phyloP scores from a whole-genome alignment of 2,329 filamentous ascomycete genomes.

The Macroventuria anomochaeta region DNA sequence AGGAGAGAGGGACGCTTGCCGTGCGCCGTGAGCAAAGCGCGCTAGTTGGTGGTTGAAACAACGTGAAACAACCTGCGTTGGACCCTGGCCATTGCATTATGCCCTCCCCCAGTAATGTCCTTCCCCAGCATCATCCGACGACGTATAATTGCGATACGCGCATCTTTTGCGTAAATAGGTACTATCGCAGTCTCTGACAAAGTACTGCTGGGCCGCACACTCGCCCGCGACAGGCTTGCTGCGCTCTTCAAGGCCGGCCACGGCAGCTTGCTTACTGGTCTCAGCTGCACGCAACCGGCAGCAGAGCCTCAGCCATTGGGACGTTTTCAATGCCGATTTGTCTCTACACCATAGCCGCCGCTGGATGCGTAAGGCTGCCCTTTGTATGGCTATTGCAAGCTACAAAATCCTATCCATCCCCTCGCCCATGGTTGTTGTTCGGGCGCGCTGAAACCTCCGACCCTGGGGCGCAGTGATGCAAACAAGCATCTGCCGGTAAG shows the following conservation, averaged over 20 bases:
- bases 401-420: not conserved
- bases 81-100: slow-evolving; percentile 4
- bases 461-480: slow-evolving; percentile 6
- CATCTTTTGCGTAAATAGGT: not conserved
- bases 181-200: not conserved
- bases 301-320: slow-evolving; percentile 7
- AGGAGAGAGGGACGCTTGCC: slow-evolving; percentile 4
- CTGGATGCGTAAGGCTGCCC: slow-evolving; percentile 1
- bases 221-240: not conserved
- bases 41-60: slow-evolving; percentile 6
- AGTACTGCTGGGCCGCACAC: not conserved
- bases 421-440: not conserved
- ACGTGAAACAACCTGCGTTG: slow-evolving; percentile 3
- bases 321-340: not conserved
- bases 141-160: slow-evolving; percentile 12
- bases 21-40: slow-evolving; percentile 10
- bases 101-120: slow-evolving; percentile 1
- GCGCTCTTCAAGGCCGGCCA: no score
- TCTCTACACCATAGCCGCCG: not conserved
- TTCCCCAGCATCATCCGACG: slow-evolving; percentile 1
- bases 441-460: slow-evolving; percentile 1
- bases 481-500: slow-evolving; percentile 9
- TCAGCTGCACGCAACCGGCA: slow-evolving; percentile 9
- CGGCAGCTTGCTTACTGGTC: no score
- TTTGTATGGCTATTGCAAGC: slow-evolving; percentile 1